A percentile compares a stretch with the other conserved stretches of the same genome.
These are phyloP conservation scores for Adansonia rubrostipa DNA, from an alignment of 441 rosid genomes.

Conservation along the genomic window DNA sequence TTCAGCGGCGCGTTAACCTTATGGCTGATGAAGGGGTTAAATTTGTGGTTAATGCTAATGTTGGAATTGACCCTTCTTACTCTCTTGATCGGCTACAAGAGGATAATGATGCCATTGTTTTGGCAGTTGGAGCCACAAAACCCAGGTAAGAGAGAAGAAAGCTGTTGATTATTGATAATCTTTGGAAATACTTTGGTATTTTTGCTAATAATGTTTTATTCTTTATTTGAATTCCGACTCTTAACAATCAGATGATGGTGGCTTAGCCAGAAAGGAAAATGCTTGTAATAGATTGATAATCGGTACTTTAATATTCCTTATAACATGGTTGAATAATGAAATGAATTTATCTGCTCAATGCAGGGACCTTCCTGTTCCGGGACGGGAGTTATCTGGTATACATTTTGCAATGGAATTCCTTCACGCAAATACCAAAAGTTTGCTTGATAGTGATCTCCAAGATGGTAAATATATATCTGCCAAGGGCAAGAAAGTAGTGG, in stretches of 20 bases:
- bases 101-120: slow-evolving; percentile 82
- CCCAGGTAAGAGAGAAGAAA: slow-evolving; percentile 60
- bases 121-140: slow-evolving; percentile 97
- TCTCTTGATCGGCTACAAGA: slow-evolving; percentile 72
- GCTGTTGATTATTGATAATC: neutral
- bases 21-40: slow-evolving; percentile 90
- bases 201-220: neutral
- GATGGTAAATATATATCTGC: slow-evolving; percentile 92
- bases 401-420: slow-evolving; percentile 99
- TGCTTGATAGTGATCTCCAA: slow-evolving; percentile 81
- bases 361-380: slow-evolving; percentile 98
- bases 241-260: neutral
- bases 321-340: neutral
- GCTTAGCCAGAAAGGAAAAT: neutral
- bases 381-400: slow-evolving; percentile 80
- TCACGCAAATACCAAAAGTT: slow-evolving; percentile 93
- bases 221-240: too few species aligned
- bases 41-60: slow-evolving; percentile 86
- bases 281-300: neutral
- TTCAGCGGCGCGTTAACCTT: slow-evolving; percentile 91
- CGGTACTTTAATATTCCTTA: neutral
- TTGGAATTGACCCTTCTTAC: slow-evolving; percentile 79
- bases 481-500: slow-evolving; percentile 89
- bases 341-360: slow-evolving; percentile 30
- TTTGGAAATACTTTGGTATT: neutral